Evolutionary conservation across 441 rosid genomes (phyloP).

Genomic region (Jatropha multifida): DNA sequence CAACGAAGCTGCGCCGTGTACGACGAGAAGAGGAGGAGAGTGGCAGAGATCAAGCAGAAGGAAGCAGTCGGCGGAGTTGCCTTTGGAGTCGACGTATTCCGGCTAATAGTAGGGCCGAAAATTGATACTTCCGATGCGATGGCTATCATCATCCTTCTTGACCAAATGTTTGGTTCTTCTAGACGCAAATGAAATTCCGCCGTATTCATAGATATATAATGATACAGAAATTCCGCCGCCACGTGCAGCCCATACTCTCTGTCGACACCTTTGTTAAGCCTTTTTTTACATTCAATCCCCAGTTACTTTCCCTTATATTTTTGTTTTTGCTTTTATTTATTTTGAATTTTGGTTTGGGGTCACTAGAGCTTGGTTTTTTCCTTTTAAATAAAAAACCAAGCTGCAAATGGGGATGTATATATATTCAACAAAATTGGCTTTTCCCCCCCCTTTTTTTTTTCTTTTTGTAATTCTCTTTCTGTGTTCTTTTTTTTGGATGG

Average conservation of each 20-base stretch:
- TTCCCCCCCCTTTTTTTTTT: background rate
- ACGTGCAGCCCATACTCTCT: background rate
- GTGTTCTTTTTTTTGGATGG: background rate
- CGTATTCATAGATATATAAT: background rate
- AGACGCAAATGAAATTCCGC: constrained; percentile 24
- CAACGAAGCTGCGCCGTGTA: constrained; percentile 69
- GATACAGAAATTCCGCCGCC: background rate
- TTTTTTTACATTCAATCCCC: background rate
- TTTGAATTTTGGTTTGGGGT: background rate
- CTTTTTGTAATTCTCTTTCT: background rate
- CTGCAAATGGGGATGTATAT: constrained; percentile 26
- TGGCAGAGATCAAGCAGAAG: constrained; percentile 68
- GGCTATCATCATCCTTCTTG: constrained; percentile 84
- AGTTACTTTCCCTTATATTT: background rate
- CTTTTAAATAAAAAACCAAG: constrained; percentile 48
- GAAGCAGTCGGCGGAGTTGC: constrained; percentile 58
- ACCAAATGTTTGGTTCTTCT: constrained; percentile 79
- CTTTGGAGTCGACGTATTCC: constrained; percentile 69
- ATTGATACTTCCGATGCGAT: constrained; percentile 62
- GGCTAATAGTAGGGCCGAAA: constrained; percentile 60
- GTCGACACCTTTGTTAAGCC: background rate
- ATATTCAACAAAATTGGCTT: background rate
- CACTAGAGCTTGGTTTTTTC: constrained; percentile 40
- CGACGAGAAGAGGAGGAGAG: constrained; percentile 52
- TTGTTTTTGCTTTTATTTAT: background rate